Base-by-base conservation (phyloP, 1,284 basidiomycete genomes). In the Mycena sp. region DNA sequence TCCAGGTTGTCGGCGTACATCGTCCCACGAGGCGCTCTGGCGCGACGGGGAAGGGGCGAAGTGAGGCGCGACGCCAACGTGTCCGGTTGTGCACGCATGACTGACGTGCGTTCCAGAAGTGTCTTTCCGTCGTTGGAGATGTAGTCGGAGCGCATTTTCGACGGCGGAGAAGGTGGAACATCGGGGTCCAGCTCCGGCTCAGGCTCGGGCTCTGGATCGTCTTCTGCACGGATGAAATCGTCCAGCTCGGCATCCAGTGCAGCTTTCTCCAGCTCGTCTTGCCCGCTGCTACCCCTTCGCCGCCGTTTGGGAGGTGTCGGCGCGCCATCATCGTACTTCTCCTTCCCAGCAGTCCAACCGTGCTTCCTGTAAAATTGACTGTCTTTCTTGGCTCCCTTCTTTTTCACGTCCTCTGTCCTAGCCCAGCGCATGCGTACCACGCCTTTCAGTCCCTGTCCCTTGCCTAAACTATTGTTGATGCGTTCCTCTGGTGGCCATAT, bases 401-500 rank as follows among this genome's bases (percentile, higher is more conserved):
- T 85, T 81, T 94, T 94, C 50, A 91, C 82, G 69, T 94, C 92
- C 25, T 85, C 83, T 21, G 68, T 71, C 53, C 77, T 80, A 0
- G 92, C 92, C 88, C 89, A 92, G 35, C 92, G 85, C 84, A 93
- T 89, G 61, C 78, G 78, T 41, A 94, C 81, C 4, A 74, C 69
- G 17, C 89, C 90, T 70, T 86, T 88, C 50, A 91, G 69, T 1
- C 87, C 88, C 58, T 87, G 82, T 16, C 85, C 83, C 60, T 85
- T 83, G 16, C 89, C 89, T 28, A 93, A 76, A 56, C 85, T 89
- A 66, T 80, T 83, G 70, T 83, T 89, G 58, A 93, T 89, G 29
- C 90, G 85, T 53, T 90, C 85, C 71, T 92, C 88, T n/a, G 90
- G 85, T 0, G 91, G 90, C 89, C 91, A 93, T 16, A 92, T 72